These are phyloP conservation scores for Neurospora tetraspora DNA, from an alignment of 495 filamentous ascomycete species.

Conservation along the genomic window DNA sequence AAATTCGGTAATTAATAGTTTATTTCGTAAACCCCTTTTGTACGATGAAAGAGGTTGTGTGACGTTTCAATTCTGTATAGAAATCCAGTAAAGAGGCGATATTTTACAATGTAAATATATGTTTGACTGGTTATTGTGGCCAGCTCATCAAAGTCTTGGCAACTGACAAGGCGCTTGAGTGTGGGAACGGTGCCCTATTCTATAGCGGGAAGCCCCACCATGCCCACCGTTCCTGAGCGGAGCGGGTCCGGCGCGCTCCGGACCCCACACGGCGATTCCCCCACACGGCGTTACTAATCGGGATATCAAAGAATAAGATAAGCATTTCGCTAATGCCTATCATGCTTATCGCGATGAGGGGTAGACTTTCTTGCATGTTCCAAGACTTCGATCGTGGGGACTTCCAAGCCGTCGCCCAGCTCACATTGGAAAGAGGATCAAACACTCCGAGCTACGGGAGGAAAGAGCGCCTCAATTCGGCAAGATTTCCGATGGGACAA, in stretches of 20 bases:
- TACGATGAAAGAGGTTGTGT: too few relatives aligned
- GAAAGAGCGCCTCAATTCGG: neutral
- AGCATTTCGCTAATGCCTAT: neutral
- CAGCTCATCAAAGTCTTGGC: too few relatives aligned
- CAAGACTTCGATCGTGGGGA: neutral
- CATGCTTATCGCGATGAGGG: neutral
- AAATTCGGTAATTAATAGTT: too few relatives aligned
- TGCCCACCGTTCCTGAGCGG: neutral
- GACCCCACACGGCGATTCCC: neutral
- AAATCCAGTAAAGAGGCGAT: too few relatives aligned
- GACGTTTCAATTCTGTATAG: too few relatives aligned
- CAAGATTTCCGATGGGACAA: neutral
- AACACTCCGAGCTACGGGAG: neutral
- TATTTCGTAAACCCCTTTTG: too few relatives aligned
- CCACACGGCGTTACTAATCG: neutral
- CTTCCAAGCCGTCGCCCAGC: too few relatives aligned
- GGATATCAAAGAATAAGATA: neutral
- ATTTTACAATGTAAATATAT: too few relatives aligned
- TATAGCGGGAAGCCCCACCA: neutral
- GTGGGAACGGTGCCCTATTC: too few relatives aligned
- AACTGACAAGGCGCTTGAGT: too few relatives aligned
- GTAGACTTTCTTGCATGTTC: too few relatives aligned
- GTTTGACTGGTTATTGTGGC: too few relatives aligned
- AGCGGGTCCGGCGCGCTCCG: neutral
- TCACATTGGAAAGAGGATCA: neutral